Evolutionary conservation across 805 yeast genomes (phyloP).

Genomic region (Pichia thaimueangensis): DNA sequence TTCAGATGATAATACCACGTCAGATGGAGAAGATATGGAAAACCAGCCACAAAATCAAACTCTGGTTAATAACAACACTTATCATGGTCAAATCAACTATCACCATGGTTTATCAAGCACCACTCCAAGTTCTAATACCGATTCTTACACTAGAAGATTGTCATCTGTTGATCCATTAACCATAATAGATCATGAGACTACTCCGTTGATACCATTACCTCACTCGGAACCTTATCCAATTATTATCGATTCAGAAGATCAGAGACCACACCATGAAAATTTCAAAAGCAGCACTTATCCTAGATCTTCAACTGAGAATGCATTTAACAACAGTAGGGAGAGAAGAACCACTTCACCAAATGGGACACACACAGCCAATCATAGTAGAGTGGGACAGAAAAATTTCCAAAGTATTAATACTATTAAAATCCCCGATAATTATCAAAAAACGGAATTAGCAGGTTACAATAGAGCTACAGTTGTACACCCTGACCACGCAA

Average conservation of each 20-base stretch:
- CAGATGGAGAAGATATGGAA: too few relatives aligned
- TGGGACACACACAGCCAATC: too few relatives aligned
- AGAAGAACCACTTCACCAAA: neutral
- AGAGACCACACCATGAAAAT: neutral
- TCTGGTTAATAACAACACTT: neutral
- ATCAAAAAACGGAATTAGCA: slow-evolving; percentile 17
- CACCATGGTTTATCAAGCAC: slow-evolving; percentile 8
- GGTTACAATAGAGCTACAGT: neutral
- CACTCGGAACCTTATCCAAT: slow-evolving; percentile 1
- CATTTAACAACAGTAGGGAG: neutral
- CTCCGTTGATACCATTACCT: slow-evolving; percentile 1
- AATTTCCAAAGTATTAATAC: slow-evolving; percentile 24
- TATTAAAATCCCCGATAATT: slow-evolving; percentile 26
- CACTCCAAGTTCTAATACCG: neutral
- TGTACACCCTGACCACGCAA: neutral
- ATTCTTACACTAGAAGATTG: neutral
- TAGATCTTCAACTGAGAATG: neutral
- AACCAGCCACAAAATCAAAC: too few relatives aligned
- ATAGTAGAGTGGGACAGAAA: too few relatives aligned
- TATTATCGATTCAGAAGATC: neutral
- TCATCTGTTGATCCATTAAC: slow-evolving; percentile 9
- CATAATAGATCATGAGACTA: neutral
- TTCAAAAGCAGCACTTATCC: slow-evolving; percentile 5
- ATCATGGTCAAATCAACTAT: neutral
- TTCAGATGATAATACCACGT: neutral